A percentile compares a stretch with the other conserved stretches of the same genome.
Evolutionary conservation across 2,329 filamentous ascomycete genomes (phyloP).

Genomic region (Colletotrichum gigasporum): DNA sequence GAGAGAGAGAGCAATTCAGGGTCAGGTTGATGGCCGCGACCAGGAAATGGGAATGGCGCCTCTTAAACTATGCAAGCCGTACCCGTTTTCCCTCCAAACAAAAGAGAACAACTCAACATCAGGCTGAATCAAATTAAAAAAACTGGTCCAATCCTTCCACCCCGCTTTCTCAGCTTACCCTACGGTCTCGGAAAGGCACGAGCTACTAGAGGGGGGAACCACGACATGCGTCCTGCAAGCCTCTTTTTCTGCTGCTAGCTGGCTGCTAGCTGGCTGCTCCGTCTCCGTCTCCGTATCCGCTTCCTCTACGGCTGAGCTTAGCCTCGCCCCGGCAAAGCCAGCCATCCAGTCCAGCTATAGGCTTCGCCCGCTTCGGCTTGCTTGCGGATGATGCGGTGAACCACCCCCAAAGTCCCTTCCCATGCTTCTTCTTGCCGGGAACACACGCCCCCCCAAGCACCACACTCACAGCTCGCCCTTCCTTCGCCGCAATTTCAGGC

Average conservation of each 20-base stretch:
- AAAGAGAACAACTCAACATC: not conserved
- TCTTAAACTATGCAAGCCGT: constrained; percentile 26
- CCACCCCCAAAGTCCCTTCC: no score
- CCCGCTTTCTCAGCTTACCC: constrained; percentile 3
- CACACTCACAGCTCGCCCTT: constrained; percentile 8
- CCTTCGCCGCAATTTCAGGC: constrained; percentile 20
- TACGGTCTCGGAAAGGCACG: constrained; percentile 20
- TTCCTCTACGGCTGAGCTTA: constrained; percentile 10
- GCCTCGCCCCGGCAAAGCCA: not conserved
- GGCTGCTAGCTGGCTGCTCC: no score
- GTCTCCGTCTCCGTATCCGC: not conserved
- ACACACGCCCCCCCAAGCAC: not conserved
- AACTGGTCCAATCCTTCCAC: not conserved
- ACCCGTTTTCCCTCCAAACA: no score
- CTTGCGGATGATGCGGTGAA: not conserved
- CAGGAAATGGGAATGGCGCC: constrained; percentile 11
- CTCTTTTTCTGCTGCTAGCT: no score
- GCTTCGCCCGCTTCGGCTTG: not conserved
- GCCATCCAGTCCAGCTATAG: not conserved
- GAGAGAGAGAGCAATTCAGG: not conserved
- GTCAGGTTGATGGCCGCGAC: not conserved
- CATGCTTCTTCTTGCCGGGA: no score
- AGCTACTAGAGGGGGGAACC: not conserved
- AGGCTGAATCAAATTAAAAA: constrained; percentile 1
- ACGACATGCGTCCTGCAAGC: constrained; percentile 2